These are phyloP conservation scores for Turnera subulata DNA, from an alignment of 345 rosid species.

Conservation along the genomic window DNA sequence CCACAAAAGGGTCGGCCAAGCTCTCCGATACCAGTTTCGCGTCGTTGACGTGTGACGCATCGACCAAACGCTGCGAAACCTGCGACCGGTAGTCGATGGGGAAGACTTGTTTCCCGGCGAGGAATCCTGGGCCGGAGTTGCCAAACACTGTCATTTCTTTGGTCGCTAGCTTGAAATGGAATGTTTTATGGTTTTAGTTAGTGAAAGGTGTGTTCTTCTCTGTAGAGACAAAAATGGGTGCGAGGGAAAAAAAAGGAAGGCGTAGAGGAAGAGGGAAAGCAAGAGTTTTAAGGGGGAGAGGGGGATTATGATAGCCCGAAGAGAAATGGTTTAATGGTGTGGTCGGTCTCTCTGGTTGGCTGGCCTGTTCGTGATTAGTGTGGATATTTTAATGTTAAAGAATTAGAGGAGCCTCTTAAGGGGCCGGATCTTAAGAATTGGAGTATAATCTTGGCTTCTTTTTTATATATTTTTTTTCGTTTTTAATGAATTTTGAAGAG, in stretches of 20 bases:
- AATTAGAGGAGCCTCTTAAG: neutral
- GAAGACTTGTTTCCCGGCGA: conserved; percentile 12
- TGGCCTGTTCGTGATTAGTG: conserved; percentile 2
- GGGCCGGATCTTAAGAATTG: no score
- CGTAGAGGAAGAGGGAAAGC: neutral
- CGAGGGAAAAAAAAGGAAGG: neutral
- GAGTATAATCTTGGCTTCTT: neutral
- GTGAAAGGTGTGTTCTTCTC: no score
- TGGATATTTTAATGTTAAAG: neutral
- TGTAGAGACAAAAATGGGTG: no score
- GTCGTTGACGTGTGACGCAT: conserved; percentile 17
- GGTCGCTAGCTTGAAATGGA: neutral
- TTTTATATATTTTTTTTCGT: no score
- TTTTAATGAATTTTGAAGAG: no score
- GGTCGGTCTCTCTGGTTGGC: no score
- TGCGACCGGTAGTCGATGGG: conserved; percentile 14
- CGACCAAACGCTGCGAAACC: conserved; percentile 21
- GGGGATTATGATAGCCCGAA: neutral
- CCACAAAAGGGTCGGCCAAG: conserved; percentile 66
- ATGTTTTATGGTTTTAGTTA: no score
- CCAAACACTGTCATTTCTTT: conserved; percentile 13
- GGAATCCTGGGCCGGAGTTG: conserved; percentile 6
- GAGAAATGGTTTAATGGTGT: no score
- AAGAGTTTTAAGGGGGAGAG: no score
- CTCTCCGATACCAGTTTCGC: conserved; percentile 35